Evolutionary conservation across 2,329 filamentous ascomycete genomes (phyloP).

Genomic region (Xylariaceae sp.): DNA sequence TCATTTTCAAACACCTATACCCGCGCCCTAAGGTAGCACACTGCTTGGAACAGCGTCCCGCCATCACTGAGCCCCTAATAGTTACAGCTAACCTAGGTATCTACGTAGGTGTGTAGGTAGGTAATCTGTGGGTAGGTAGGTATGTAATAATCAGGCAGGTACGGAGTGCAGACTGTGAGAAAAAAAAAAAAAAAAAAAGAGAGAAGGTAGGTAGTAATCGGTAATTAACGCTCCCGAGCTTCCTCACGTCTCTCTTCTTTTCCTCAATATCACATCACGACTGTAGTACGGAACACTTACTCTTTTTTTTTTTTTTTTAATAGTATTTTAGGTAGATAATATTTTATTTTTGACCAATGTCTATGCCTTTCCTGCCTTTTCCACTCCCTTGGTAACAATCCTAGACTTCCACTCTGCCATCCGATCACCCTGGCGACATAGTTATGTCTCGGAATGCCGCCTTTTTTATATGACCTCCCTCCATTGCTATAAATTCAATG

Average conservation of each 20-base stretch:
- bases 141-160: no score
- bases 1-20: no score
- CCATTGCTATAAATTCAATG: slow-evolving; percentile 18
- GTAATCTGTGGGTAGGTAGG: no score
- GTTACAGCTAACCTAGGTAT: no score
- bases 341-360: slow-evolving; percentile 12
- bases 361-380: neutral
- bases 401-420: slow-evolving; percentile 3
- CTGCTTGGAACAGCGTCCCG: no score
- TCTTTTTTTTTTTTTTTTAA: neutral
- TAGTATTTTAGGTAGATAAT: slow-evolving; percentile 7
- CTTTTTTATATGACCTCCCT: slow-evolving; percentile 4
- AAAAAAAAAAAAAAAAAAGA: no score
- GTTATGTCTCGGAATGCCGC: slow-evolving; percentile 13
- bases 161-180: no score
- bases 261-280: neutral
- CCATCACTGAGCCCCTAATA: no score
- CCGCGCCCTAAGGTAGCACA: no score
- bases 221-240: neutral
- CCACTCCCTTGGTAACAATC: neutral
- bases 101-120: no score
- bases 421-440: slow-evolving; percentile 1
- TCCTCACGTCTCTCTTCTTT: neutral
- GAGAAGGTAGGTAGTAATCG: no score
- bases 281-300: neutral